Conservation (phyloP, 768 basidiomycete species). For the Cystofilobasidium capitatum region DNA sequence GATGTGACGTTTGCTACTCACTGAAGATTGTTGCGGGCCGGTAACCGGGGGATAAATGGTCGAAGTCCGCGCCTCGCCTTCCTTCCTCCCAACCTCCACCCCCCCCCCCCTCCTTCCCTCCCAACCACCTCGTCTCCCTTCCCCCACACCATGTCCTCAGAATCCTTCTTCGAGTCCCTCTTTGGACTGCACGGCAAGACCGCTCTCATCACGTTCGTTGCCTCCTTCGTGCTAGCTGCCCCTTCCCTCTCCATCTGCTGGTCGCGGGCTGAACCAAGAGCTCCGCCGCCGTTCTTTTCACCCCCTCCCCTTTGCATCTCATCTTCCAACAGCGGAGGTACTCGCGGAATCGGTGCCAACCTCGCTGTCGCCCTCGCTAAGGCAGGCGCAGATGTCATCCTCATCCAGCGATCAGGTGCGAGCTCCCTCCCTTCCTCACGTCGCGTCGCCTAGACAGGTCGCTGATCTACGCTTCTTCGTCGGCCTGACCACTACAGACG, state of each 20-base stretch:
- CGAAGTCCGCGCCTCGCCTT: too few relatives aligned
- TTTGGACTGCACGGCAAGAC: conserved; percentile 60
- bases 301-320: neutral
- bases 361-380: conserved; percentile 41
- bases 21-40: too few relatives aligned
- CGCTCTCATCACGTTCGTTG: conserved; percentile 56
- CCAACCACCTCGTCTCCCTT: neutral
- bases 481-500: neutral
- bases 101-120: neutral
- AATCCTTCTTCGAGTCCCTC: conserved; percentile 42
- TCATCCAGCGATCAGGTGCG: conserved; percentile 34
- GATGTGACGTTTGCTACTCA: too few relatives aligned
- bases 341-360: conserved; percentile 40
- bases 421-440: neutral
- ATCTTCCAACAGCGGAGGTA: conserved; percentile 31
- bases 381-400: conserved; percentile 41
- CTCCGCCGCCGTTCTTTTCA: neutral
- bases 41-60: too few relatives aligned
- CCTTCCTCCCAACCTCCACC: neutral
- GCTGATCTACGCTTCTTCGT: neutral
- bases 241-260: neutral
- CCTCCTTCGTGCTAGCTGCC: too few relatives aligned
- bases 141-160: neutral
- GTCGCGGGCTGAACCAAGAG: neutral
- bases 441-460: neutral